Percentiles rank a stretch among this genome's conserved stretches.
Evolutionary conservation across 2,329 filamentous ascomycete genomes (phyloP).

Genomic region (Botrytis tulipae): DNA sequence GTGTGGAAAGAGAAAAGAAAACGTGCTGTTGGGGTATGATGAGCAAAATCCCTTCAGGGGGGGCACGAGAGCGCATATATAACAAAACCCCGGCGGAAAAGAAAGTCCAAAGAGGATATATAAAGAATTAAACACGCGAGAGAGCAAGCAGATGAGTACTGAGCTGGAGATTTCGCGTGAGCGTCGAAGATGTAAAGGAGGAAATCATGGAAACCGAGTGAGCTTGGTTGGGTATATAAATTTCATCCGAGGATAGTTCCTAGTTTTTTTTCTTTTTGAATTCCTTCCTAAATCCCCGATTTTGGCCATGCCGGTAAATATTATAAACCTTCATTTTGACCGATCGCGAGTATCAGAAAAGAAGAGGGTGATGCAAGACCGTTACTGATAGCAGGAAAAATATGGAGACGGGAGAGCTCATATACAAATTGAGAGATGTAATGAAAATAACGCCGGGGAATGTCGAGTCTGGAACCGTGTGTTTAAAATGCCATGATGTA

Average conservation of each 20-base stretch:
- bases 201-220: not conserved
- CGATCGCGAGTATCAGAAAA: not conserved
- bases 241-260: slow-evolving; percentile 4
- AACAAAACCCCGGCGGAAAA: not conserved
- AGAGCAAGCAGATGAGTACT: not conserved
- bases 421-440: slow-evolving; percentile 7
- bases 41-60: not conserved
- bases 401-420: not conserved
- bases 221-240: slow-evolving; percentile 18
- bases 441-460: slow-evolving; percentile 14
- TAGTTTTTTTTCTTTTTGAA: not conserved
- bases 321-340: not conserved
- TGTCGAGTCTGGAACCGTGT: slow-evolving; percentile 4
- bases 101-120: not conserved
- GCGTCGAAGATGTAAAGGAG: slow-evolving; percentile 15
- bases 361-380: not conserved
- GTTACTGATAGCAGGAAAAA: not conserved
- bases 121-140: not conserved
- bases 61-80: not conserved
- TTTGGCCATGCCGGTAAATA: not conserved
- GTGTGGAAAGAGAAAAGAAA: slow-evolving; percentile 9
- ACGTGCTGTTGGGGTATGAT: slow-evolving; percentile 15
- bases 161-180: slow-evolving; percentile 16
- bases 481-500: slow-evolving; percentile 23
- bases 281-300: not conserved